These are phyloP conservation scores for Solanum aculeatissimum DNA, from an alignment of 305 asterid genomes.

Conservation along the genomic window DNA sequence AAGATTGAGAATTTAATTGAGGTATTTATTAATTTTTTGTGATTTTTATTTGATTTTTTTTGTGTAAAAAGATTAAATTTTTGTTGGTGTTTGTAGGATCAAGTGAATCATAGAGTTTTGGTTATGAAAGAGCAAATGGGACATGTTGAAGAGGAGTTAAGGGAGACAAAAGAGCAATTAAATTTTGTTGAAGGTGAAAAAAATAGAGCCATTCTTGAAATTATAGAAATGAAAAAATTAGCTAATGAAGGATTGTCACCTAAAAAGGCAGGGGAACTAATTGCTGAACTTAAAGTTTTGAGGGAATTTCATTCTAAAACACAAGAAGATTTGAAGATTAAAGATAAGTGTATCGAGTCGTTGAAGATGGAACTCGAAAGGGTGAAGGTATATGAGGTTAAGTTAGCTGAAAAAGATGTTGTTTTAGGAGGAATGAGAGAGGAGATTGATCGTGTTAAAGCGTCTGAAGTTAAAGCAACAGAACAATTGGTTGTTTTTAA, in stretches of 20 bases:
- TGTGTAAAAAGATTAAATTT: background rate
- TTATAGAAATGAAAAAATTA: background rate
- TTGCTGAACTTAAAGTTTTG: background rate
- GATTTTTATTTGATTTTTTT: background rate
- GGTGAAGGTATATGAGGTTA: background rate
- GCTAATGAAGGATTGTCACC: background rate
- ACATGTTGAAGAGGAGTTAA: slow-evolving; percentile 7
- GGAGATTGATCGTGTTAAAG: background rate
- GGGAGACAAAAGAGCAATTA: slow-evolving; percentile 6
- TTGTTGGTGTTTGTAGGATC: background rate
- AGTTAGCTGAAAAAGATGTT: slow-evolving; percentile 2
- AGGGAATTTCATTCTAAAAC: background rate
- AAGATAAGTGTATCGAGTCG: background rate
- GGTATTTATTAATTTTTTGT: slow-evolving; percentile 11
- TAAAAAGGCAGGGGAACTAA: background rate
- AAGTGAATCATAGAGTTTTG: background rate
- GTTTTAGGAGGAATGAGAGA: background rate
- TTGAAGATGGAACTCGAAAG: background rate
- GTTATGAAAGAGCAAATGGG: slow-evolving; percentile 4
- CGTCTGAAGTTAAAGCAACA: background rate
- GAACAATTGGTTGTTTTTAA: slow-evolving; percentile 4
- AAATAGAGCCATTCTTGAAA: slow-evolving; percentile 5
- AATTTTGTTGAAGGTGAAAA: background rate
- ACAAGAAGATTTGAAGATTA: background rate
- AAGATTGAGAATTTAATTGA: slow-evolving; percentile 20